phyloP scores from a whole-genome alignment of 2,329 filamentous ascomycete species.

The Trichoderma polysporum region DNA sequence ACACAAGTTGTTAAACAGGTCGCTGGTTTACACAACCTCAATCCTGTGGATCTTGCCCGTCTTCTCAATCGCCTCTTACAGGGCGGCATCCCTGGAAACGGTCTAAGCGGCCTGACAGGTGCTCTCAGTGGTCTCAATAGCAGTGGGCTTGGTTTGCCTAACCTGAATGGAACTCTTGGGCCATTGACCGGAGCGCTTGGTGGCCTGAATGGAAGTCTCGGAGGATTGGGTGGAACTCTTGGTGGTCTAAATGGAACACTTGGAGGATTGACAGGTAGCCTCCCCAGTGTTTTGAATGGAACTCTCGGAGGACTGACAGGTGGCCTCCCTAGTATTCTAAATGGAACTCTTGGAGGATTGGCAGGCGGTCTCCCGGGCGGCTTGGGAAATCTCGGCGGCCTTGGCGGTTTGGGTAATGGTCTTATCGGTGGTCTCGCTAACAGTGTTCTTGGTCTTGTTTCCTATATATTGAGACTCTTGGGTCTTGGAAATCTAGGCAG shows the following conservation, averaged over 20 bases:
- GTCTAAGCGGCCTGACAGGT: not conserved
- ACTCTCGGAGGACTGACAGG: not conserved
- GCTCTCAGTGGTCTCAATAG: not conserved
- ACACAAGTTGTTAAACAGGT: not conserved
- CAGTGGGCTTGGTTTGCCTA: not conserved
- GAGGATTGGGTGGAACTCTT: no score
- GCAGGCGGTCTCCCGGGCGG: not conserved
- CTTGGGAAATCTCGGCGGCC: not conserved
- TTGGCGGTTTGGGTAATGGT: not conserved
- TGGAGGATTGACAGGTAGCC: no score
- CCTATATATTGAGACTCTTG: not conserved
- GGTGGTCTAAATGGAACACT: no score
- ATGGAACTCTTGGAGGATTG: not conserved
- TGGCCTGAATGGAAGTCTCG: no score
- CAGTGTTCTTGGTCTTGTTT: not conserved
- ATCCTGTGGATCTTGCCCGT: not conserved
- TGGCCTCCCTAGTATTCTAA: not conserved
- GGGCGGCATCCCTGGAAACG: not conserved
- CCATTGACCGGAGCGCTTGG: not conserved
- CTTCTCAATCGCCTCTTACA: not conserved
- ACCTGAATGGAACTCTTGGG: not conserved
- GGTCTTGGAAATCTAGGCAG: not conserved
- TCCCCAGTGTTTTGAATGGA: no score
- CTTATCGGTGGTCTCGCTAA: not conserved
- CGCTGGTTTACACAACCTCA: not conserved